Conservation (phyloP, 495 filamentous ascomycete species). For the Aspergillus mulundensis region DNA sequence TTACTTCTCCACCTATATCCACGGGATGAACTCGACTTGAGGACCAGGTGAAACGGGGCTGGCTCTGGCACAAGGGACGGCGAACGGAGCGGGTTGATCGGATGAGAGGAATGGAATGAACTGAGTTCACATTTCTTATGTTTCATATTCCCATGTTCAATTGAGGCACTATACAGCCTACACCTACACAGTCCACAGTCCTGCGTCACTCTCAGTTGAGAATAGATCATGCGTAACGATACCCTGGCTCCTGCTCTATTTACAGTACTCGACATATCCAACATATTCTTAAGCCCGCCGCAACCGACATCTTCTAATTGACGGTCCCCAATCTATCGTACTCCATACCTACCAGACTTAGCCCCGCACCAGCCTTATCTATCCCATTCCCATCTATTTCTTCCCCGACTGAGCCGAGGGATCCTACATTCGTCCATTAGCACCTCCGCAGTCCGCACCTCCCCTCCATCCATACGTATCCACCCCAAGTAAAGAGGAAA, state of each 20-base stretch:
- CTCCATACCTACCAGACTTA: too few relatives aligned
- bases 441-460: not conserved
- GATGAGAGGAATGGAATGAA: slow-evolving; percentile 17
- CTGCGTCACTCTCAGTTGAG: not conserved
- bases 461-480: not conserved
- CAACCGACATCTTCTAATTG: not conserved
- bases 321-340: too few relatives aligned
- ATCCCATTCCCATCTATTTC: slow-evolving; percentile 32
- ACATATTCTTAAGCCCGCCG: not conserved
- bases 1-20: slow-evolving; percentile 7
- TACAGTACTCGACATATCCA: not conserved
- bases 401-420: slow-evolving; percentile 37
- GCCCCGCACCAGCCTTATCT: too few relatives aligned
- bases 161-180: slow-evolving; percentile 7
- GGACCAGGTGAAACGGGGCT: slow-evolving; percentile 7
- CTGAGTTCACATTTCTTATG: slow-evolving; percentile 16
- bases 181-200: not conserved
- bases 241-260: not conserved
- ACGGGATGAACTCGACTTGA: slow-evolving; percentile 1
- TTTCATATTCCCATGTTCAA: slow-evolving; percentile 18
- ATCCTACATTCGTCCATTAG: slow-evolving; percentile 24
- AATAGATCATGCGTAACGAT: slow-evolving; percentile 11
- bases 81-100: slow-evolving; percentile 12
- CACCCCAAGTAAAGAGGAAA: slow-evolving; percentile 6
- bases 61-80: slow-evolving; percentile 2